Evolutionary conservation across 75 land plant genomes (phyloP), one percentile per base, ranked within the genome.

Genomic region (Azolla pinnata): DNA sequence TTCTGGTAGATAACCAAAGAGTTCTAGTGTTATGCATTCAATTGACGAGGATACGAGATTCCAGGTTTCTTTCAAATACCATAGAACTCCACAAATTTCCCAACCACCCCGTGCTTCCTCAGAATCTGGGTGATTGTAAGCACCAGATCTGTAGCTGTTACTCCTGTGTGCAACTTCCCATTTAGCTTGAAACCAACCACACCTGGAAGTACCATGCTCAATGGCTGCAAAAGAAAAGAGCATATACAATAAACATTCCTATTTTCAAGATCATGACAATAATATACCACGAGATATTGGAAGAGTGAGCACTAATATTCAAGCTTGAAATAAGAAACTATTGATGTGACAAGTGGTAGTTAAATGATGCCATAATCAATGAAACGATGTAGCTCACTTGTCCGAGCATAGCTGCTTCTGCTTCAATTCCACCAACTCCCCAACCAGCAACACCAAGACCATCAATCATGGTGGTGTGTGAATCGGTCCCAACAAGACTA

Each of bases 341-440:
- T n/a, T n/a, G n/a, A n/a, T n/a, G n/a, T n/a, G n/a, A n/a, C n/a
- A n/a, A n/a, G n/a, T n/a, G n/a, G n/a, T n/a, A 38, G 42, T 7
- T 38, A 7, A 8, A 8, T 38, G 12, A 38, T 38, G 12, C 42
- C 7, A 38, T 38, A 14, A 38, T 38, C 12, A 38, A 38, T 38
- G 7, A 38, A 38, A 38, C 42, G 12, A 38, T 38, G 14, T 38
- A 38, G 42, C 27, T 28, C 71, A 85, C 90, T 77, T 85, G 90
- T 27, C 93, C 90, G 77, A 88, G 90, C 90, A 88, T 85, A 44
- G 86, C 75, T 34, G 93, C 83, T 58, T 88, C 93, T 59, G 93
- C 93, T 62, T 88, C 93, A 69, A 88, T 88, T 12, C 93, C 93
- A 51, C 93, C 93, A 72, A 88, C 93, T 52, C 93, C 93, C 93